Evolutionary conservation across 805 yeast species (phyloP), one percentile per base, ranked within the genome.

Genomic region (Cyberlindnera misumaiensis): DNA sequence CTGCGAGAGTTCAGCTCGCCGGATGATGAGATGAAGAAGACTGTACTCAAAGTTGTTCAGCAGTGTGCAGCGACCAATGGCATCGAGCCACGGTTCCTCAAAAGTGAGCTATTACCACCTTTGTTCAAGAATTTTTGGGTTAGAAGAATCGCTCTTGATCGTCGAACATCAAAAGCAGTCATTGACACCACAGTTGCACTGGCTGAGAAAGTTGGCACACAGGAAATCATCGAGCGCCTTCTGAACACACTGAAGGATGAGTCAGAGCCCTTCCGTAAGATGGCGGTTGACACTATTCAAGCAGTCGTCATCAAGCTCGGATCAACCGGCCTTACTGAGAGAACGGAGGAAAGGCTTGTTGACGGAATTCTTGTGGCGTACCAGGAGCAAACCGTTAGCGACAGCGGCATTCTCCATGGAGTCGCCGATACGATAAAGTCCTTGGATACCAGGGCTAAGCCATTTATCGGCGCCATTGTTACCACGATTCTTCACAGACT

Each of bases 11-110:
- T 87, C 49, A 58, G 65, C 27, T 75, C 94, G 1, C 88, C 93
- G 0, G 96, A 87, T 53, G 95, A 84, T 44, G 96, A 88, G 35
- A 83, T 89, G 90, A 77, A 76, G 50, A 73, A 73, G 42, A 73
- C 88, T 0, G 82, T 89, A 3, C 58, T 93, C 42, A 64, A 70
- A 24, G 84, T 85, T 7, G 63, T 89, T 24, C 80, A 73, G 38
- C 79, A 73, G 43, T 75, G 93, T 48, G 76, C 86, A 11, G 59
- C 73, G 1, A 67, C 83, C 1, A 78, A 73, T 11, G 75, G 76
- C 11, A 67, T 85, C 11, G 69, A 78, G 11, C 60, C 68, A 5
- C 59, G 59, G 18, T 76, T 73, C 44, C 53, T 80, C 18, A 62
- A 65, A 31, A 68, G 65, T 6, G 75, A 76, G 16, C 68, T 83